These are phyloP conservation scores for Cryptosporidium ubiquitum DNA, from an alignment of 169 alveolate genomes.

Conservation along the genomic window DNA sequence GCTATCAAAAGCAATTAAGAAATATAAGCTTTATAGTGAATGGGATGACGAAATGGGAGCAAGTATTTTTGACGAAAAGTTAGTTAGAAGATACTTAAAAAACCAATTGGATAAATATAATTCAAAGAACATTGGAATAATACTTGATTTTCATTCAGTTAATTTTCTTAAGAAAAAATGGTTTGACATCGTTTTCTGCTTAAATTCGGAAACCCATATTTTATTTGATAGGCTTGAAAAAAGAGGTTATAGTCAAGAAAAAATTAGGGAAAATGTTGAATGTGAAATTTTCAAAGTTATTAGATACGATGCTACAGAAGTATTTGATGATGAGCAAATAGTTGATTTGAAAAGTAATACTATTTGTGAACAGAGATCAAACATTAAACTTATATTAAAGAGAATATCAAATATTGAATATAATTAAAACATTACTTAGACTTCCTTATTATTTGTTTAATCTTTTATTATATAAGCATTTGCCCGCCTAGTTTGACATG, in stretches of 20 bases:
- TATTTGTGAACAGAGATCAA: slow-evolving; percentile 78
- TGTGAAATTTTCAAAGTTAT: slow-evolving; percentile 83
- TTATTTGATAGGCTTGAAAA: slow-evolving; percentile 80
- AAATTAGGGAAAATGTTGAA: slow-evolving; percentile 82
- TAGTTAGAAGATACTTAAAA: slow-evolving; percentile 79
- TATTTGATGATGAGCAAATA: slow-evolving; percentile 72
- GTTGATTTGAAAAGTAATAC: slow-evolving; percentile 77
- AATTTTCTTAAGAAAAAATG: slow-evolving; percentile 78
- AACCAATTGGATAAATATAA: slow-evolving; percentile 57
- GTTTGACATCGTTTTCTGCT: slow-evolving; percentile 79
- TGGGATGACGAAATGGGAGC: slow-evolving; percentile 82
- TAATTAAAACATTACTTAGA: background rate
- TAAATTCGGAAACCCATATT: slow-evolving; percentile 78
- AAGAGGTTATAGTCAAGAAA: slow-evolving; percentile 79
- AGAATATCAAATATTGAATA: slow-evolving; percentile 1
- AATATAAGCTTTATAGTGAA: slow-evolving; percentile 78
- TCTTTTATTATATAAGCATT: background rate
- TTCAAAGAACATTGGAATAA: slow-evolving; percentile 75
- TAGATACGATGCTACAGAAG: slow-evolving; percentile 77
- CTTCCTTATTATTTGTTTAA: background rate
- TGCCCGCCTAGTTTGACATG: slow-evolving; percentile 63
- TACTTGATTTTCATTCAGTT: slow-evolving; percentile 81
- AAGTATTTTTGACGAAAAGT: slow-evolving; percentile 82
- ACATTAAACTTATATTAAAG: slow-evolving; percentile 75
- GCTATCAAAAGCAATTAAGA: slow-evolving; percentile 78